Evolutionary conservation across 805 yeast species (phyloP).

Genomic region (Metschnikowia kunwiensis): DNA sequence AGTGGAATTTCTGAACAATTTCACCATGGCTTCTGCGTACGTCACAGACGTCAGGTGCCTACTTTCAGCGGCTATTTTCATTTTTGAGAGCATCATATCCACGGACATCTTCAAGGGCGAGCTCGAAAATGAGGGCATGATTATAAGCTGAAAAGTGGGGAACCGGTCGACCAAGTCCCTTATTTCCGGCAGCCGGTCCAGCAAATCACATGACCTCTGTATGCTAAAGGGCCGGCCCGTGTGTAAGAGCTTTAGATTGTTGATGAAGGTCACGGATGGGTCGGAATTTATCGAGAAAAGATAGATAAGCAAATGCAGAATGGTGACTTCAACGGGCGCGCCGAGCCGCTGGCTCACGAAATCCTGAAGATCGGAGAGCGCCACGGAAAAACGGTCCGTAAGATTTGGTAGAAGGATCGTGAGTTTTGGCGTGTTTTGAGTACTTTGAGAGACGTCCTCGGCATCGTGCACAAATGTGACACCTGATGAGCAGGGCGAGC

Average conservation of each 20-base stretch:
- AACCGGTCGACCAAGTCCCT: slow-evolving; percentile 6
- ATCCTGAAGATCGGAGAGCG: slow-evolving; percentile 7
- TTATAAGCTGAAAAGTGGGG: slow-evolving; percentile 17
- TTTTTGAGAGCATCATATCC: slow-evolving; percentile 2
- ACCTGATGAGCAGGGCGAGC: slow-evolving; percentile 16
- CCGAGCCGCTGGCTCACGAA: slow-evolving; percentile 6
- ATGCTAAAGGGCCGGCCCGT: slow-evolving; percentile 14
- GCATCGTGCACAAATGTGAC: neutral
- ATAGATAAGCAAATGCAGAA: slow-evolving; percentile 15
- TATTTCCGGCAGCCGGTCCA: slow-evolving; percentile 7
- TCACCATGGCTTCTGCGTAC: slow-evolving; percentile 18
- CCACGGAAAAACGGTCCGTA: slow-evolving; percentile 9
- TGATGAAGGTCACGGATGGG: slow-evolving; percentile 7
- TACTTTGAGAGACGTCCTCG: no score
- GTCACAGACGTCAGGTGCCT: slow-evolving; percentile 10
- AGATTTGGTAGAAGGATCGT: slow-evolving; percentile 16
- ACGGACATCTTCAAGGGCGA: slow-evolving; percentile 9
- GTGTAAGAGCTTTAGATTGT: slow-evolving; percentile 16
- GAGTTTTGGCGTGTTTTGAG: neutral
- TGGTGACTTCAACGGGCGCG: neutral
- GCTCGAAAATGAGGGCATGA: neutral
- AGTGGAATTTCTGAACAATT: slow-evolving; percentile 10
- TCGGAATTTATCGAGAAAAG: slow-evolving; percentile 9
- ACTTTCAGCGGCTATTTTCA: neutral
- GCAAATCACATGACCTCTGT: slow-evolving; percentile 10